Evolutionary conservation across 306 rosid genomes (phyloP).

Genomic region (Boehmeria nivea): DNA sequence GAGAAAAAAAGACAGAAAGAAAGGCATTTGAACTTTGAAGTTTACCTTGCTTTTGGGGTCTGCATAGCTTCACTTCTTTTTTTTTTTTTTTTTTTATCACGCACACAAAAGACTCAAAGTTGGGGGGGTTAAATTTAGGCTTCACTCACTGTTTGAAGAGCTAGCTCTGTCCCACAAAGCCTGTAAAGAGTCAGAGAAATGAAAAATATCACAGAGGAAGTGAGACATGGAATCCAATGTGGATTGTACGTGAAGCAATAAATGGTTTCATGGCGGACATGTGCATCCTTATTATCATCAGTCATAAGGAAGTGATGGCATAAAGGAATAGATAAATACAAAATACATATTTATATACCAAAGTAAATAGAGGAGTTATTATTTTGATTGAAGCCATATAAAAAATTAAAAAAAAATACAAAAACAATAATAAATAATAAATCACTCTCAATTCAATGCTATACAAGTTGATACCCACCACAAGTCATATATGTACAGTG

Average conservation of each 20-base stretch:
- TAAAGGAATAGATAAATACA: constrained; percentile 46
- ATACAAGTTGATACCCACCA: constrained; percentile 3
- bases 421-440: neutral
- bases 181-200: constrained; percentile 36
- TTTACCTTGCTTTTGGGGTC: constrained; percentile 90
- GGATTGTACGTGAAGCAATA: constrained; percentile 30
- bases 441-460: constrained; percentile 10
- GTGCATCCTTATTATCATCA: constrained; percentile 43
- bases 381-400: constrained; percentile 12
- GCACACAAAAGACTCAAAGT: constrained; percentile 16
- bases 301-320: constrained; percentile 16
- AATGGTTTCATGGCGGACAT: constrained; percentile 56
- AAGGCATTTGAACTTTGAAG: constrained; percentile 26
- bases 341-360: no score
- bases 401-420: constrained; percentile 9
- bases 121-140: constrained; percentile 23
- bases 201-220: constrained; percentile 29
- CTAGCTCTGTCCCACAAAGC: constrained; percentile 64
- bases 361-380: constrained; percentile 4
- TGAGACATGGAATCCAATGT: constrained; percentile 73
- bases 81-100: constrained; percentile 15
- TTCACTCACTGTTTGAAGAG: constrained; percentile 36
- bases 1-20: constrained; percentile 16
- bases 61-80: constrained; percentile 58
- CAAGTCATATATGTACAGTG: neutral